phyloP scores from a whole-genome alignment of 495 filamentous ascomycete species.

The Ascodesmis nigricans region DNA sequence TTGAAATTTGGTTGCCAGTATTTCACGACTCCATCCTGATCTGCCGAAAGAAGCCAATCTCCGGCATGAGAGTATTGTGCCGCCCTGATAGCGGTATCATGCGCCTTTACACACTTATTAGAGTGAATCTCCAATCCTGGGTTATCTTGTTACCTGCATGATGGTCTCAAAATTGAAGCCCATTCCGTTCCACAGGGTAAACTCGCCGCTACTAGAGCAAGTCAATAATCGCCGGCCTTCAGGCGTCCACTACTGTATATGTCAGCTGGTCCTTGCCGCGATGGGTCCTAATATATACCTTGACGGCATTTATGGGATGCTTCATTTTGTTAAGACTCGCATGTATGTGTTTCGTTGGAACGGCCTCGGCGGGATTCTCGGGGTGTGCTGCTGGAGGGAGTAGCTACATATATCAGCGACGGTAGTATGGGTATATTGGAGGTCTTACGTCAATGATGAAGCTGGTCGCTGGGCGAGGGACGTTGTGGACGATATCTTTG shows the following conservation, averaged over 20 bases:
- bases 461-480: slow-evolving; percentile 62
- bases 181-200: slow-evolving; percentile 95
- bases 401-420: slow-evolving; percentile 36
- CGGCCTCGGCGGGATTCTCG: slow-evolving; percentile 51
- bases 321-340: slow-evolving; percentile 94
- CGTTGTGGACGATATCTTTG: slow-evolving; percentile 40
- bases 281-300: slow-evolving; percentile 10
- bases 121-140: no score
- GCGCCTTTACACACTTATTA: slow-evolving; percentile 47
- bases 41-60: slow-evolving; percentile 89
- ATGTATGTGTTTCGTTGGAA: slow-evolving; percentile 77
- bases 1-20: slow-evolving; percentile 99
- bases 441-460: slow-evolving; percentile 70
- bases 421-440: neutral
- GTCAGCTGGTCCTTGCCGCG: neutral
- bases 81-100: slow-evolving; percentile 79
- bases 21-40: slow-evolving; percentile 86
- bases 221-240: slow-evolving; percentile 82
- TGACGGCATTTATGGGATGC: slow-evolving; percentile 87
- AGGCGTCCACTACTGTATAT: slow-evolving; percentile 57
- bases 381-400: slow-evolving; percentile 57
- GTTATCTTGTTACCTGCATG: slow-evolving; percentile 50
- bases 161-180: slow-evolving; percentile 99
- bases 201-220: slow-evolving; percentile 86
- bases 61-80: slow-evolving; percentile 78